Evolutionary conservation across 768 basidiomycete genomes (phyloP).

Genomic region (Trametes maxima): DNA sequence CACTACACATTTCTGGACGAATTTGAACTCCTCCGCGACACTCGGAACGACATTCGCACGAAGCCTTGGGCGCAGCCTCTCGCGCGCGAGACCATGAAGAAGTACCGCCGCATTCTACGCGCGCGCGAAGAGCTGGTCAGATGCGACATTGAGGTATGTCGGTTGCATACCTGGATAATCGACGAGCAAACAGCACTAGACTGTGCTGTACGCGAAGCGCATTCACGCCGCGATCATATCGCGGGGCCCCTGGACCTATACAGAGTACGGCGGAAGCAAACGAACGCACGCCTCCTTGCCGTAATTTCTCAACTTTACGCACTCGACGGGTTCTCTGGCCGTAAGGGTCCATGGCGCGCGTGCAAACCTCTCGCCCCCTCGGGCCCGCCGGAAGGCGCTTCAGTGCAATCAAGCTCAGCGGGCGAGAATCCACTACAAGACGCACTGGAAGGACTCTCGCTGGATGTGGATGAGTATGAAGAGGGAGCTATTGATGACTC

Average conservation of each 20-base stretch:
- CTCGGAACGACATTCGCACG: constrained; percentile 27
- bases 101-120: constrained; percentile 20
- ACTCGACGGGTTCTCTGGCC: background rate
- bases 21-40: constrained; percentile 33
- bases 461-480: background rate
- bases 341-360: no score
- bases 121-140: constrained; percentile 29
- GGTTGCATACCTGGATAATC: constrained; percentile 29
- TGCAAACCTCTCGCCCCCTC: no score
- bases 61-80: constrained; percentile 32
- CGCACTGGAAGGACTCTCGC: background rate
- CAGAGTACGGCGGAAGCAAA: background rate
- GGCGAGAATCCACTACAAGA: no score
- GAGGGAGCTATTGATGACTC: background rate
- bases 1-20: constrained; percentile 35
- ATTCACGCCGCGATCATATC: background rate
- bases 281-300: background rate
- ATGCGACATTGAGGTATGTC: constrained; percentile 29
- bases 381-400: no score
- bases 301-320: background rate
- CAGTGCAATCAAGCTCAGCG: no score
- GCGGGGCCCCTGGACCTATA: no score
- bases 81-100: constrained; percentile 29
- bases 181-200: constrained; percentile 22
- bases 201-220: background rate